These are phyloP conservation scores for Vigna trinervia DNA, from an alignment of 306 rosid genomes.

Conservation along the genomic window DNA sequence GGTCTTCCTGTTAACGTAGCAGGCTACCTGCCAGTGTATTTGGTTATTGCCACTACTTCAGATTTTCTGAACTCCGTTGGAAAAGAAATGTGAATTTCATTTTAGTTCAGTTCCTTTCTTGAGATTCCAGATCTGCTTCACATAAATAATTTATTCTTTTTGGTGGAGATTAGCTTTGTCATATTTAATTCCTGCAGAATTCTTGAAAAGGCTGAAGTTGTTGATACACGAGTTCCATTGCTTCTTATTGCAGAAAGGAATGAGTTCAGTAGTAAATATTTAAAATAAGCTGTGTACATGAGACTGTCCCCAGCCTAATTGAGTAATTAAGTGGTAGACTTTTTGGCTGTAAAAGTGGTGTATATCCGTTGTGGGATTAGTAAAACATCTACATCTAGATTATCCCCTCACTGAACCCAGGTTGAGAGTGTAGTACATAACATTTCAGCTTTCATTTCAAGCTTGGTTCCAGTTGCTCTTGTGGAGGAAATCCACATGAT, in stretches of 20 bases:
- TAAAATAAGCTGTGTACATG: neutral
- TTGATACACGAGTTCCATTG: neutral
- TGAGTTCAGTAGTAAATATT: neutral
- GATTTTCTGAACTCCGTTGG: slow-evolving; percentile 11
- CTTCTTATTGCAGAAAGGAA: slow-evolving; percentile 10
- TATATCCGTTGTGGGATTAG: slow-evolving; percentile 17
- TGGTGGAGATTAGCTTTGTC: neutral
- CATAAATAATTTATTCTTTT: neutral
- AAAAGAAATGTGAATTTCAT: slow-evolving; percentile 4
- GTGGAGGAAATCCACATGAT: slow-evolving; percentile 6
- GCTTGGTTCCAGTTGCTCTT: slow-evolving; percentile 38
- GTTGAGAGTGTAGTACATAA: slow-evolving; percentile 18
- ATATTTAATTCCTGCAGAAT: slow-evolving; percentile 27
- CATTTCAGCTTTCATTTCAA: slow-evolving; percentile 4
- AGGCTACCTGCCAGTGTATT: neutral
- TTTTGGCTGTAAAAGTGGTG: slow-evolving; percentile 4
- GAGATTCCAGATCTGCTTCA: slow-evolving; percentile 1
- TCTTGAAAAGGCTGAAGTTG: slow-evolving; percentile 14
- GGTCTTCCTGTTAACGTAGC: slow-evolving; percentile 17
- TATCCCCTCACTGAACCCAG: neutral
- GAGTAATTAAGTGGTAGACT: slow-evolving; percentile 2
- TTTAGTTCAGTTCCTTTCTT: slow-evolving; percentile 6
- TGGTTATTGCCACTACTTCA: neutral
- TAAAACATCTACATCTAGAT: slow-evolving; percentile 28
- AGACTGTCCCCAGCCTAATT: slow-evolving; percentile 7